Conservation (phyloP, 2,329 filamentous ascomycete genomes). For the Aureobasidium sp. region DNA sequence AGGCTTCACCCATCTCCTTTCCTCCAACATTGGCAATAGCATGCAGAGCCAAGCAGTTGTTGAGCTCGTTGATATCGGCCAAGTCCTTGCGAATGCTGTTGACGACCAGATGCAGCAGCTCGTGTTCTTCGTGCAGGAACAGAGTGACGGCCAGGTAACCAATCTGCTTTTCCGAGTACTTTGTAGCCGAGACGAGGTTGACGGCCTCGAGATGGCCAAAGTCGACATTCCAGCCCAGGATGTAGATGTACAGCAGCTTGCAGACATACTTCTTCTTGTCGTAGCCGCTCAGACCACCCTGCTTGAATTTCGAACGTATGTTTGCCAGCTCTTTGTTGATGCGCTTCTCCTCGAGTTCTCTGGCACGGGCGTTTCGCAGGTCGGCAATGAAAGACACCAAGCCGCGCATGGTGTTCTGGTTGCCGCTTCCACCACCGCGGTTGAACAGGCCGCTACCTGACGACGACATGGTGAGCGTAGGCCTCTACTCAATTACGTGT, state of each 20-base stretch:
- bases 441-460: slow-evolving; percentile 28
- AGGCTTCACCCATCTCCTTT: slow-evolving; percentile 91
- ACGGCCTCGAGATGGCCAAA: slow-evolving; percentile 98
- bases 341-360: slow-evolving; percentile 95
- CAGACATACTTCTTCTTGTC: slow-evolving; percentile 99
- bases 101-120: slow-evolving; percentile 89
- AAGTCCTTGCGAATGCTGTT: slow-evolving; percentile 98
- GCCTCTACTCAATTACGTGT: background rate
- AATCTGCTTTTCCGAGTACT: slow-evolving; percentile 99
- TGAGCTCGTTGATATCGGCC: slow-evolving; percentile 88
- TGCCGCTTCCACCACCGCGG: slow-evolving; percentile 20
- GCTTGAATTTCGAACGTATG: slow-evolving; percentile 96
- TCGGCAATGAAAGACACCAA: slow-evolving; percentile 98
- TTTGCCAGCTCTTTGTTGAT: slow-evolving; percentile 99
- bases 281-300: slow-evolving; percentile 77
- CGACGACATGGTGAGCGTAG: slow-evolving; percentile 4
- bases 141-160: slow-evolving; percentile 95
- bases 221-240: slow-evolving; percentile 97
- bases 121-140: slow-evolving; percentile 94
- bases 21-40: slow-evolving; percentile 97
- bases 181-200: slow-evolving; percentile 90
- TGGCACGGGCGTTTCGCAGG: slow-evolving; percentile 83
- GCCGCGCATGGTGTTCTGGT: slow-evolving; percentile 43
- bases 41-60: slow-evolving; percentile 93
- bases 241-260: slow-evolving; percentile 99